Percentiles rank a stretch among this genome's conserved stretches.
These are phyloP conservation scores for Cladophialophora yegresii DNA, from an alignment of 2,329 filamentous ascomycete species.

Conservation along the genomic window DNA sequence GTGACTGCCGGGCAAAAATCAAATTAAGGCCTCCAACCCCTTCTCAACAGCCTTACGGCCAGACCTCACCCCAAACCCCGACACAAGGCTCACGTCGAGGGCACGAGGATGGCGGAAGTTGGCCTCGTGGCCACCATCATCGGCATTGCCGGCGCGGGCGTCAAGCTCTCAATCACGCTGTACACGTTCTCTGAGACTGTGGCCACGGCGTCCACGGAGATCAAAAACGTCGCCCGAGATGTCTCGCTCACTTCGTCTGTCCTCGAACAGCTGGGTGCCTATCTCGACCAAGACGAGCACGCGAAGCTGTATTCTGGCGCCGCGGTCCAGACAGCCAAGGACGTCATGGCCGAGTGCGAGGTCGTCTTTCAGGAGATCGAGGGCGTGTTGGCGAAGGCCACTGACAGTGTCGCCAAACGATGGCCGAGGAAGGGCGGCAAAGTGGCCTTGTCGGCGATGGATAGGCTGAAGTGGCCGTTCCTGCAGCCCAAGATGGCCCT, in stretches of 20 bases:
- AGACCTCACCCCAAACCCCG: background rate
- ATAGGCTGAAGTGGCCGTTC: conserved; percentile 34
- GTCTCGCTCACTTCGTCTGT: conserved; percentile 39
- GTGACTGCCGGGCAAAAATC: background rate
- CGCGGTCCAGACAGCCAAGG: conserved; percentile 29
- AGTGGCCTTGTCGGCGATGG: conserved; percentile 15
- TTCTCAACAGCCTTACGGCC: background rate
- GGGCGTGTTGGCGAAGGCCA: conserved; percentile 26
- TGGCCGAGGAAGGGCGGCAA: conserved; percentile 15
- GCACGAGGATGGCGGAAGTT: conserved; percentile 13
- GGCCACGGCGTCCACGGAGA: conserved; percentile 11
- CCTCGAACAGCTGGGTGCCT: conserved; percentile 36
- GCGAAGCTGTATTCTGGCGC: conserved; percentile 33
- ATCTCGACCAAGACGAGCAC: conserved; percentile 36
- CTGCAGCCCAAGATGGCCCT: conserved; percentile 37
- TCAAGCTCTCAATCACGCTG: conserved; percentile 21
- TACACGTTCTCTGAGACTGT: conserved; percentile 24
- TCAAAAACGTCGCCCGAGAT: conserved; percentile 37
- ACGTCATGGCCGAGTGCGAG: conserved; percentile 36
- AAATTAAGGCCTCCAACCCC: background rate
- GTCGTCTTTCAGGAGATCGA: conserved; percentile 38
- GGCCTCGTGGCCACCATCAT: conserved; percentile 14
- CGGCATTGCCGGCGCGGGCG: conserved; percentile 15
- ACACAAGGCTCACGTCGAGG: background rate
- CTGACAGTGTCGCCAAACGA: conserved; percentile 13